A percentile compares a stretch with the other conserved stretches of the same genome.
Evolutionary conservation across 257 asterid species (phyloP).

Genomic region (Solanum peruvianum): DNA sequence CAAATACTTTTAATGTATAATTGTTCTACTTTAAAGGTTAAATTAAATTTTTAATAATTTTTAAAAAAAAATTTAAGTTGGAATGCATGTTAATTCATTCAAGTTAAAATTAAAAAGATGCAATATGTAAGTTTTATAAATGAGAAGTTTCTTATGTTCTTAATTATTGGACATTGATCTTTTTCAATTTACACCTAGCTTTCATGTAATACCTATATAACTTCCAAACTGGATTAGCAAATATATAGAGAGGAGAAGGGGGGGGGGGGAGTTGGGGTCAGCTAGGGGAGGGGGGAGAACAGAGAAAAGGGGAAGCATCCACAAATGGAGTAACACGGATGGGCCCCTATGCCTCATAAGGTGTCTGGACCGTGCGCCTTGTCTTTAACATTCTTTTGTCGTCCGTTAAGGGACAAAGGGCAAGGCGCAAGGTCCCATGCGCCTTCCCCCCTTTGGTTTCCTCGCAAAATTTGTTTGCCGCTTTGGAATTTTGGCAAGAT

Average conservation of each 20-base stretch:
- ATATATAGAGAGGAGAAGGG: neutral
- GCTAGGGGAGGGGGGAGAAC: neutral
- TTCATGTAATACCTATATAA: neutral
- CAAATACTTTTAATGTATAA: too few species aligned
- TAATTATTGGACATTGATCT: neutral
- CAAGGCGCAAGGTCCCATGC: neutral
- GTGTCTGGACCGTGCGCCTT: neutral
- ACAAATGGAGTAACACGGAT: neutral
- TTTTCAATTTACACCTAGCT: neutral
- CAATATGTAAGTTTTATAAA: neutral
- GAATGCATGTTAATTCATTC: neutral
- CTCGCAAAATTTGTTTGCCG: neutral
- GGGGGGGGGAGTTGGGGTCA: neutral
- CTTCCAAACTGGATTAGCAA: too few species aligned
- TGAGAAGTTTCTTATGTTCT: neutral
- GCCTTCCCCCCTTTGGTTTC: neutral
- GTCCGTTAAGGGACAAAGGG: neutral
- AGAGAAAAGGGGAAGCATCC: neutral
- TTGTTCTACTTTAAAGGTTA: too few species aligned
- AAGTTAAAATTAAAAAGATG: neutral
- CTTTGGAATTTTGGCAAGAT: neutral
- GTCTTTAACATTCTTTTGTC: neutral
- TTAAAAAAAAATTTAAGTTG: too few species aligned
- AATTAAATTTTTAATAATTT: too few species aligned
- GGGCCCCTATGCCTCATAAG: neutral